Evolutionary conservation across 169 alveolate species (phyloP), one percentile per base, ranked within the genome.

Genomic region (Hepatocystis sp.): DNA sequence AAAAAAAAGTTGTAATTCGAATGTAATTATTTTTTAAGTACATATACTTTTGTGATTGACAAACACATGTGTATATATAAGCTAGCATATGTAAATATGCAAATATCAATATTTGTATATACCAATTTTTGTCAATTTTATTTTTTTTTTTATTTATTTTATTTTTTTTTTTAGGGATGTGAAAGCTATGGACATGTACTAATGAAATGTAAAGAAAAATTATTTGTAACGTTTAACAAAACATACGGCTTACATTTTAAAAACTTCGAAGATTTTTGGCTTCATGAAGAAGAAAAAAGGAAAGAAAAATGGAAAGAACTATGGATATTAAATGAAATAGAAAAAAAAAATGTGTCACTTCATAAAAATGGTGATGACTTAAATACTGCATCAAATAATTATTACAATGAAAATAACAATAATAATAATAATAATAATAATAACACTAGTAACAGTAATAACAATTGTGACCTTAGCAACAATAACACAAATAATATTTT

Each of bases 251-350:
- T 39, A 0, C 86, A 71, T 23, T 71, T 71, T 44, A 71, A 71
- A 49, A 42, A 71, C 25, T 71, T 71, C 28, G 86, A 71, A 13
- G 64, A 71, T 58, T 56, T 71, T 52, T 71, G 86, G 86, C 55
- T 60, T 3, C 76, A 56, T 47, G 86, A 71, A 49, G 86, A 71
- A 36, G 42, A 71, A 39, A 56, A 58, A 61, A 44, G 86, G 7
- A 71, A 28, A 63, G 76, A 71, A 13, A 71, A 71, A 39, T 71
- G 86, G 86, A 56, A 39, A 36, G 58, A 49, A 2, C 17, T 56
- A 27, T 71, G 86, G 86, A 17, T 28, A 2, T 0, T 71, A 47
- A 61, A 71, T 63, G 86, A 71, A 36, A 39, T 15, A 7, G 28
- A 17, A 32, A 40, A 4, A 21, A 23, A 53, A 10, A 19, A 15